A percentile compares a stretch with the other conserved stretches of the same genome.
phyloP scores from a whole-genome alignment of 352 stramenopile genomes.

The Phytophthora citrophthora region DNA sequence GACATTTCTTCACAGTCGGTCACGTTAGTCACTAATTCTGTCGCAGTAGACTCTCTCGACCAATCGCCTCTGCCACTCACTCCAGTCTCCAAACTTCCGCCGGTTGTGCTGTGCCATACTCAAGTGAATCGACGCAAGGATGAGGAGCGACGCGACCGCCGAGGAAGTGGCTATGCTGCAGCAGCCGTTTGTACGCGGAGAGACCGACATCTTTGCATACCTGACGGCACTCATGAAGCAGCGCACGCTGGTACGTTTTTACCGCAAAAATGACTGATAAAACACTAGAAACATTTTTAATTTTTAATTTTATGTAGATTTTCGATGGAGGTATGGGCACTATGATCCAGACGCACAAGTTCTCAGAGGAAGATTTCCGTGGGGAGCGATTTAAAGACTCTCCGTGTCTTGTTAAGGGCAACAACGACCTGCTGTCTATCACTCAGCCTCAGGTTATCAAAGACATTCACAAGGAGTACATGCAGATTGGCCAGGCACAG shows the following conservation, averaged over 20 bases:
- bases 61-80: slow-evolving; percentile 18
- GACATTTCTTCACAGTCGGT: slow-evolving; percentile 3
- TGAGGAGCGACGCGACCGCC: slow-evolving; percentile 41
- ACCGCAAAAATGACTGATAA: too few relatives aligned
- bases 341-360: slow-evolving; percentile 95
- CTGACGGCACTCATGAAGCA: slow-evolving; percentile 78
- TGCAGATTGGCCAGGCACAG: slow-evolving; percentile 92
- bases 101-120: neutral
- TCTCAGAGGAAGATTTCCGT: slow-evolving; percentile 96
- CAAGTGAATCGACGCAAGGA: neutral
- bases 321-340: slow-evolving; percentile 98
- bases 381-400: slow-evolving; percentile 95
- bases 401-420: slow-evolving; percentile 93
- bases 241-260: slow-evolving; percentile 56
- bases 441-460: slow-evolving; percentile 96
- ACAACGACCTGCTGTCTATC: slow-evolving; percentile 98
- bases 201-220: slow-evolving; percentile 80
- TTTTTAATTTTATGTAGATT: slow-evolving; percentile 43
- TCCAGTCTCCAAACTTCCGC: slow-evolving; percentile 19
- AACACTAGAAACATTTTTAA: too few relatives aligned
- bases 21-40: neutral
- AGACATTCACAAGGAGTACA: slow-evolving; percentile 95
- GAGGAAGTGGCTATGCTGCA: slow-evolving; percentile 58
- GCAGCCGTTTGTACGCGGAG: slow-evolving; percentile 66
- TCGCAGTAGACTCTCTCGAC: neutral